A percentile compares a stretch with the other conserved stretches of the same genome.
phyloP scores from a whole-genome alignment of 2,329 filamentous ascomycete genomes.

The Fusarium circinatum region DNA sequence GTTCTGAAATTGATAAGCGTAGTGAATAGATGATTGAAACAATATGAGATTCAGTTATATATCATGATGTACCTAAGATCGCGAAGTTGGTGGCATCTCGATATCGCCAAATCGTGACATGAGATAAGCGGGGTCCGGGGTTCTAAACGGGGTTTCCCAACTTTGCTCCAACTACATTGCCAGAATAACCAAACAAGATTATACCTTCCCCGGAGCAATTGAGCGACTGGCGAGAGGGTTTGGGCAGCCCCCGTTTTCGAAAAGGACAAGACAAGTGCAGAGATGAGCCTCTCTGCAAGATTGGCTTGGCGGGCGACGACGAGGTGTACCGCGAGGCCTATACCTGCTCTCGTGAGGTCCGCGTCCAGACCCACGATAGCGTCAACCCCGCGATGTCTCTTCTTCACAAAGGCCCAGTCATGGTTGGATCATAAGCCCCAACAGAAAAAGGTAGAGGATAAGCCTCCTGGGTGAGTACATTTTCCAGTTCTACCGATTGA shows the following conservation, averaged over 20 bases:
- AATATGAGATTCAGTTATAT: background rate
- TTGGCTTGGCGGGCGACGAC: constrained; percentile 22
- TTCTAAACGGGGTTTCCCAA: constrained; percentile 20
- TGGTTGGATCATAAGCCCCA: constrained; percentile 31
- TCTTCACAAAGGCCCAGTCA: constrained; percentile 38
- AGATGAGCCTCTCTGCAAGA: constrained; percentile 29
- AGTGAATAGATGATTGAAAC: background rate
- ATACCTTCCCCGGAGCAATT: background rate
- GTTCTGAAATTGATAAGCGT: background rate
- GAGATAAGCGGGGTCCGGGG: constrained; percentile 15
- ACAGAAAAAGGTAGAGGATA: constrained; percentile 15
- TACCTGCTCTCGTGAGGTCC: constrained; percentile 11
- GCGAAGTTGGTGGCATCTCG: background rate
- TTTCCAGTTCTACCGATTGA: background rate
- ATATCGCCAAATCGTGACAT: background rate
- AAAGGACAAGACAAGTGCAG: constrained; percentile 4
- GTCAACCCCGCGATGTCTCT: constrained; percentile 20
- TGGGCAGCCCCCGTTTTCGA: constrained; percentile 5
- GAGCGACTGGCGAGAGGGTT: constrained; percentile 14
- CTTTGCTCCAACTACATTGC: constrained; percentile 2
- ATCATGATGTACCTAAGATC: background rate
- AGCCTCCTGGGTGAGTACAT: constrained; percentile 1
- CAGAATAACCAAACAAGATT: background rate
- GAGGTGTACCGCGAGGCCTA: constrained; percentile 14
- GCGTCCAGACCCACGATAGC: constrained; percentile 4